A percentile compares a stretch with the other conserved stretches of the same genome.
Conservation (phyloP, 1,284 basidiomycete species). For the Malassezia pachydermatis region DNA sequence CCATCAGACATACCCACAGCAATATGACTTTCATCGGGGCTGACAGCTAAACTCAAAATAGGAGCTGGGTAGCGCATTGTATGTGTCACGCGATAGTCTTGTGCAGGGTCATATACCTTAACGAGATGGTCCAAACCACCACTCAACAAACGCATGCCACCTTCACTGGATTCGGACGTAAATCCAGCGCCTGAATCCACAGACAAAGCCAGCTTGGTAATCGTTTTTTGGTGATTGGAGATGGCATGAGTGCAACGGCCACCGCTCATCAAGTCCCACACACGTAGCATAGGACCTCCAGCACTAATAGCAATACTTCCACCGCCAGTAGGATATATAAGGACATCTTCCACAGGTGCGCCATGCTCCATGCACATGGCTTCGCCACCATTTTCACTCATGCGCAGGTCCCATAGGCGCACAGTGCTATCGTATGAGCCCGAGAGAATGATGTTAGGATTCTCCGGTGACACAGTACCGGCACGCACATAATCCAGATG, state of each 20-base stretch:
- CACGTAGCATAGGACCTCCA: conserved; percentile 81
- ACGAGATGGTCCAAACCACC: conserved; percentile 93
- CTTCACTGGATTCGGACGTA: conserved; percentile 27
- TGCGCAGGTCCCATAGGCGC: conserved; percentile 72
- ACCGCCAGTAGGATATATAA: conserved; percentile 69
- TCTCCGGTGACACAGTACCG: conserved; percentile 70
- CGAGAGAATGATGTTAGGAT: conserved; percentile 74
- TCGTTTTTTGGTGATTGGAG: conserved; percentile 89
- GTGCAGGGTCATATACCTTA: conserved; percentile 78
- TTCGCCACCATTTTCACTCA: conserved; percentile 31
- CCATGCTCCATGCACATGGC: conserved; percentile 48
- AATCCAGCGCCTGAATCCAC: conserved; percentile 36
- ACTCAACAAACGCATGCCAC: conserved; percentile 68
- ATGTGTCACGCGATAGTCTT: conserved; percentile 76
- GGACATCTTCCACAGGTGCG: conserved; percentile 76
- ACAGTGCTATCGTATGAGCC: conserved; percentile 92
- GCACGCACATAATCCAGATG: conserved; percentile 94
- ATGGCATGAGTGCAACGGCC: conserved; percentile 54
- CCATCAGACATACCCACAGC: conserved; percentile 94
- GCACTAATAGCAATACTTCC: conserved; percentile 76
- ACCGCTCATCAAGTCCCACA: conserved; percentile 91
- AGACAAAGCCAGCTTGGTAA: conserved; percentile 61
- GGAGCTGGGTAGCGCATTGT: conserved; percentile 97
- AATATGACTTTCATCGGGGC: conserved; percentile 94
- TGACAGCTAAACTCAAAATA: conserved; percentile 77